Conservation (phyloP, 2,329 filamentous ascomycete genomes). For the Chrysosporium keratinophilum region DNA sequence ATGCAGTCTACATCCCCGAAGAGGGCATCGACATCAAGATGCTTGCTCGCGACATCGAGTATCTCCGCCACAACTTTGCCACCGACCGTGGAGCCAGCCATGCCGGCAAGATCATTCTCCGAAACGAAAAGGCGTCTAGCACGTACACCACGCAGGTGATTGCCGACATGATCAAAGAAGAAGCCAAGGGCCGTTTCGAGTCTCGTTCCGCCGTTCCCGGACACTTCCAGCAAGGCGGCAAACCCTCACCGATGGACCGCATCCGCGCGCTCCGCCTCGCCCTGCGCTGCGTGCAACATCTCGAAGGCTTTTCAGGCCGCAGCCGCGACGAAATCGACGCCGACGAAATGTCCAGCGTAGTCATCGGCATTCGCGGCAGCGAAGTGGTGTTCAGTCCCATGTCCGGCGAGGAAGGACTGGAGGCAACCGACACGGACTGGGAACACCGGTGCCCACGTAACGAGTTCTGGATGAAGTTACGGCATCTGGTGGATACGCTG, state of each 20-base stretch:
- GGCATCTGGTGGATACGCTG: constrained; percentile 72
- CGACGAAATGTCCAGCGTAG: constrained; percentile 62
- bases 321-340: constrained; percentile 57
- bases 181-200: constrained; percentile 85
- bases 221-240: constrained; percentile 88
- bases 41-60: constrained; percentile 79
- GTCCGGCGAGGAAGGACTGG: constrained; percentile 52
- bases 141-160: constrained; percentile 91
- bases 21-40: constrained; percentile 91
- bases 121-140: constrained; percentile 86
- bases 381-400: constrained; percentile 80
- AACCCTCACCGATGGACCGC: constrained; percentile 90
- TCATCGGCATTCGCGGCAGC: constrained; percentile 88
- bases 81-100: constrained; percentile 79
- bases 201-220: constrained; percentile 83
- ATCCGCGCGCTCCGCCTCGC: constrained; percentile 83
- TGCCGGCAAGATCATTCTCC: constrained; percentile 86
- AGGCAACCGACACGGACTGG: constrained; percentile 86
- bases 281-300: constrained; percentile 86
- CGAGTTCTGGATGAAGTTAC: constrained; percentile 76
- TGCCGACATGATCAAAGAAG: constrained; percentile 88
- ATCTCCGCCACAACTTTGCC: constrained; percentile 74
- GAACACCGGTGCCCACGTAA: constrained; percentile 70
- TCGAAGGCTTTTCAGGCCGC: constrained; percentile 65
- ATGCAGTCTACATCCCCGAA: constrained; percentile 92